phyloP scores from a whole-genome alignment of 148 eudicot species.

The Chenopodium suecicum region DNA sequence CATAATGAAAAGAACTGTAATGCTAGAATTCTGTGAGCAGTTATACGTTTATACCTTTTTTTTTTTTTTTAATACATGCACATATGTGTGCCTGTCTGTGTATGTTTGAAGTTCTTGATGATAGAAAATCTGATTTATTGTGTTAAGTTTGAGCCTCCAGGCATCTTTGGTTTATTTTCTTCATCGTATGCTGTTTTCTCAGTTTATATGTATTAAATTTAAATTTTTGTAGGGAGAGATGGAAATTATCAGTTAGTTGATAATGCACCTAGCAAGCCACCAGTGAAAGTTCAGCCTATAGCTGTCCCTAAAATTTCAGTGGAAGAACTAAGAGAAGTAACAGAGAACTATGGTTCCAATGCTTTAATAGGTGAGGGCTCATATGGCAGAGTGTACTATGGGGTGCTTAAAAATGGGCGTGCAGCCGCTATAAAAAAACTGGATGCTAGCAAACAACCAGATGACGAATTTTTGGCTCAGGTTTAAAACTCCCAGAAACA shows the following conservation, averaged over 20 bases:
- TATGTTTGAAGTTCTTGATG: background rate
- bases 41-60: background rate
- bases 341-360: slow-evolving; percentile 74
- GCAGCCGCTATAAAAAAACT: slow-evolving; percentile 84
- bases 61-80: background rate
- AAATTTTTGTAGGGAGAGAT: slow-evolving; percentile 33
- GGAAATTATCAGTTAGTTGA: slow-evolving; percentile 35
- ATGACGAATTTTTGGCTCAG: slow-evolving; percentile 80
- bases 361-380: slow-evolving; percentile 92
- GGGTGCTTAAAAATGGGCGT: slow-evolving; percentile 50
- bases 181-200: too few relatives aligned
- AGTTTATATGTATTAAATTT: background rate
- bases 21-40: background rate
- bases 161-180: background rate
- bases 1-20: background rate
- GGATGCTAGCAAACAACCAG: slow-evolving; percentile 69
- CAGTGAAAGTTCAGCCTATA: slow-evolving; percentile 55
- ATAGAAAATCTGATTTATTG: background rate
- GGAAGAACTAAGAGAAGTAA: slow-evolving; percentile 72
- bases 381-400: slow-evolving; percentile 81
- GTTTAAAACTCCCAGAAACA: slow-evolving; percentile 24
- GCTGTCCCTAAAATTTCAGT: slow-evolving; percentile 61
- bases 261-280: slow-evolving; percentile 49
- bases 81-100: background rate
- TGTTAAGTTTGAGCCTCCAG: background rate